phyloP scores from a whole-genome alignment of 306 rosid genomes.

The Fagus crenata region DNA sequence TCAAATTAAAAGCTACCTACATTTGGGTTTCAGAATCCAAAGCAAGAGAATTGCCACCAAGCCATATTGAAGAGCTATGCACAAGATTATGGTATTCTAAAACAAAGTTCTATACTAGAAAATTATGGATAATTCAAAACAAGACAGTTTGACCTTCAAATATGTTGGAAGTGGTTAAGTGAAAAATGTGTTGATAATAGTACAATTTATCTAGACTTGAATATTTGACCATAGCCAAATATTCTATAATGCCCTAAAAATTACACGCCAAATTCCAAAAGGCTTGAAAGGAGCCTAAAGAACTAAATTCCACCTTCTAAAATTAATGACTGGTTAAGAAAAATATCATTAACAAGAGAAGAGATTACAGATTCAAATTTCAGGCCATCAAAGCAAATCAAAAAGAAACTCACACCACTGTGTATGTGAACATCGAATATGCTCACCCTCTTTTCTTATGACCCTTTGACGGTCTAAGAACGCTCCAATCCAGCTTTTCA shows the following conservation, averaged over 20 bases:
- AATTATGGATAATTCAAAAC: not conserved
- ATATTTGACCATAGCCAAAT: not conserved
- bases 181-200: not conserved
- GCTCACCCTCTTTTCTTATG: conserved; percentile 45
- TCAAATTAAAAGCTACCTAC: not conserved
- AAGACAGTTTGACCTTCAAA: not conserved
- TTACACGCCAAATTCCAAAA: not conserved
- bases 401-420: conserved; percentile 19
- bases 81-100: not conserved
- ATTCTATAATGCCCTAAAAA: not conserved
- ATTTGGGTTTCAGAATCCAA: not conserved
- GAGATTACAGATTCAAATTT: conserved; percentile 29
- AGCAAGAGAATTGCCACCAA: not conserved
- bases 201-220: not conserved
- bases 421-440: conserved; percentile 29
- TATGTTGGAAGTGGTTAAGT: not conserved
- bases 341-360: conserved; percentile 10
- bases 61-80: not conserved
- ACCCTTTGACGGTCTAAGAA: conserved; percentile 64
- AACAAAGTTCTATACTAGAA: not conserved
- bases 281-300: not conserved
- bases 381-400: conserved; percentile 1
- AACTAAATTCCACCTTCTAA: conserved; percentile 23
- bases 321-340: not conserved
- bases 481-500: conserved; percentile 66